phyloP scores from a whole-genome alignment of 306 rosid species.

The Castanospermum australe region DNA sequence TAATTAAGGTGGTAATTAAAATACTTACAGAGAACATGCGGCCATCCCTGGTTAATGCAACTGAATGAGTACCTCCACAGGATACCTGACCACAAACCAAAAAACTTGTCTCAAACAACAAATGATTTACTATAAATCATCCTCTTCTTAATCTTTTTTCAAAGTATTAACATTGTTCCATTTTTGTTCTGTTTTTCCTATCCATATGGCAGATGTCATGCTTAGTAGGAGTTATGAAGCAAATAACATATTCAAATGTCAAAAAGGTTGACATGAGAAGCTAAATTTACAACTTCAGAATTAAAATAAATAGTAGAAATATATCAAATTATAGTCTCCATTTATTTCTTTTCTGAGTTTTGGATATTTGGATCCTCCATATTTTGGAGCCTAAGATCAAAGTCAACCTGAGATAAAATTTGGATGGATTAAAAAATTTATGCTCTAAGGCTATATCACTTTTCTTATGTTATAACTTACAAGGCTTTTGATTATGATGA shows the following conservation, averaged over 20 bases:
- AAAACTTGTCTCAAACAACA: conserved; percentile 2
- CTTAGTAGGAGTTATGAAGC: not conserved
- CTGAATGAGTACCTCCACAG: conserved; percentile 98
- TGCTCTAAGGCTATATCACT: not conserved
- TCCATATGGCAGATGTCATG: not conserved
- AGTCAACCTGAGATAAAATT: not conserved
- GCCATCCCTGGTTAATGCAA: conserved; percentile 84
- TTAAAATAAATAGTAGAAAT: conserved; percentile 7
- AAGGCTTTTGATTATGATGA: not conserved
- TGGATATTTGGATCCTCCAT: not conserved
- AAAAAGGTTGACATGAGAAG: not conserved
- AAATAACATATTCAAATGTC: not conserved
- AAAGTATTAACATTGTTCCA: not conserved
- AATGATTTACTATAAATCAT: not conserved
- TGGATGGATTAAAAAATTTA: not conserved
- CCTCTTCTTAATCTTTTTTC: not conserved
- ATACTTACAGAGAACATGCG: conserved; percentile 80
- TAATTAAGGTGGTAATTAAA: not conserved
- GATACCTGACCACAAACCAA: conserved; percentile 60
- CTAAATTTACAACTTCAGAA: not conserved
- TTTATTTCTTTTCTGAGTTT: not conserved
- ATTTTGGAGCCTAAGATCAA: not conserved
- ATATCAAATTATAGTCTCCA: not conserved
- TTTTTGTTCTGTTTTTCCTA: not conserved
- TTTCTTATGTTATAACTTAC: not conserved